phyloP scores from a whole-genome alignment of 352 stramenopile species.

The Globisporangium acanthophoron region DNA sequence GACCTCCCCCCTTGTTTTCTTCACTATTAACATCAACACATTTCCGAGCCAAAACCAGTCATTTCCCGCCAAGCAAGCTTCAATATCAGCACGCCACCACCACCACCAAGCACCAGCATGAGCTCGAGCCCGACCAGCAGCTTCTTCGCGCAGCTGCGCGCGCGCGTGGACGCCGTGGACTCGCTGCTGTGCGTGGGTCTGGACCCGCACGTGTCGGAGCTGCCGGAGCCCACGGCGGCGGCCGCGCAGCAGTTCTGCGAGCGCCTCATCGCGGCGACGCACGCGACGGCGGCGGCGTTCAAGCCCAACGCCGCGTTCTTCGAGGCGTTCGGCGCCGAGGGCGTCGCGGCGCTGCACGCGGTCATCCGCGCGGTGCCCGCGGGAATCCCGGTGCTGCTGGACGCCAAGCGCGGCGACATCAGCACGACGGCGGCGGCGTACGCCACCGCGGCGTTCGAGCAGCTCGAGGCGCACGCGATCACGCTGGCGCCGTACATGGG shows the following conservation, averaged over 20 bases:
- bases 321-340: constrained; percentile 88
- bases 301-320: constrained; percentile 99
- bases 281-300: constrained; percentile 92
- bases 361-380: constrained; percentile 87
- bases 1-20: background rate
- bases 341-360: constrained; percentile 85
- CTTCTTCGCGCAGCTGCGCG: constrained; percentile 89
- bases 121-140: constrained; percentile 20
- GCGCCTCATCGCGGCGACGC: constrained; percentile 93
- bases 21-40: background rate
- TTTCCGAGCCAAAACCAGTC: background rate
- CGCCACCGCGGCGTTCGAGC: constrained; percentile 91
- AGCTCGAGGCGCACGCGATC: constrained; percentile 92
- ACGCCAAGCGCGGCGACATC: constrained; percentile 99
- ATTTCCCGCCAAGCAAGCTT: background rate
- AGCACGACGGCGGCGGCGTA: constrained; percentile 96
- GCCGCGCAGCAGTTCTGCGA: constrained; percentile 94
- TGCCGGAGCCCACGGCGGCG: constrained; percentile 75
- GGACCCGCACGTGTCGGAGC: constrained; percentile 91
- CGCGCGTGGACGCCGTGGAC: constrained; percentile 85
- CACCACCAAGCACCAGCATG: background rate
- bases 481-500: constrained; percentile 99
- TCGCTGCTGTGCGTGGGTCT: constrained; percentile 98
- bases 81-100: too few species aligned
- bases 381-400: constrained; percentile 95